Evolutionary conservation across 352 stramenopile genomes (phyloP).

Genomic region (Globisporangium parvum): DNA sequence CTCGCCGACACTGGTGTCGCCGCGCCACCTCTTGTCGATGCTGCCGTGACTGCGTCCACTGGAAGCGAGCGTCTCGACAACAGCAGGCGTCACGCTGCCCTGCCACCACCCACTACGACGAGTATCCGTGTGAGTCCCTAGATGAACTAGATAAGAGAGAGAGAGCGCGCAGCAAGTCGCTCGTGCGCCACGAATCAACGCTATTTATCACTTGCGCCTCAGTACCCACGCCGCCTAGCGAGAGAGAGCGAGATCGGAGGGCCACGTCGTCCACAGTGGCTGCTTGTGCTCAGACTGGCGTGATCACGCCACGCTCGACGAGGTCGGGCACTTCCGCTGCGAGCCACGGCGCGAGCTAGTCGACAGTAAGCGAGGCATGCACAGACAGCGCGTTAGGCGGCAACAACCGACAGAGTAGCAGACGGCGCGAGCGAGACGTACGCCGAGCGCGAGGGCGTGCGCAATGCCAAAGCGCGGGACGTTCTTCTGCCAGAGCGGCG

Average conservation of each 20-base stretch:
- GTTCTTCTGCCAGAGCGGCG: conserved; percentile 88
- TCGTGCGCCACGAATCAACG: conserved; percentile 1
- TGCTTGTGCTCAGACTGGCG: conserved; percentile 35
- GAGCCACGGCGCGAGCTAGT: conserved; percentile 79
- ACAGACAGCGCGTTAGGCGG: not conserved
- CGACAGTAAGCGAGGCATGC: not conserved
- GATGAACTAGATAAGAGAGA: conserved; percentile 1
- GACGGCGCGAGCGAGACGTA: conserved; percentile 18
- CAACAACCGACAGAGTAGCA: not conserved
- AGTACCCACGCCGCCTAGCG: no score
- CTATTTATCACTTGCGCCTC: not conserved
- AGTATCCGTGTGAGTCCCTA: not conserved
- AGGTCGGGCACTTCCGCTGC: conserved; percentile 84
- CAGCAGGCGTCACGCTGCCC: not conserved
- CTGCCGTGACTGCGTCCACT: conserved; percentile 24
- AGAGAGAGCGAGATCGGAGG: not conserved
- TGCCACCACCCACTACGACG: not conserved
- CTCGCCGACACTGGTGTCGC: conserved; percentile 58
- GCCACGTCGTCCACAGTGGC: not conserved
- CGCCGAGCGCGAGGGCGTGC: conserved; percentile 76
- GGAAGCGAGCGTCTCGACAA: conserved; percentile 3
- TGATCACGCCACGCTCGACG: conserved; percentile 71
- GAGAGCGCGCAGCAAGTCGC: not conserved
- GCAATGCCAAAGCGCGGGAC: conserved; percentile 82
- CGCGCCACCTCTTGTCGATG: conserved; percentile 54